These are phyloP conservation scores for Cystoderma amianthinum DNA, from an alignment of 768 basidiomycete genomes.

Conservation along the genomic window DNA sequence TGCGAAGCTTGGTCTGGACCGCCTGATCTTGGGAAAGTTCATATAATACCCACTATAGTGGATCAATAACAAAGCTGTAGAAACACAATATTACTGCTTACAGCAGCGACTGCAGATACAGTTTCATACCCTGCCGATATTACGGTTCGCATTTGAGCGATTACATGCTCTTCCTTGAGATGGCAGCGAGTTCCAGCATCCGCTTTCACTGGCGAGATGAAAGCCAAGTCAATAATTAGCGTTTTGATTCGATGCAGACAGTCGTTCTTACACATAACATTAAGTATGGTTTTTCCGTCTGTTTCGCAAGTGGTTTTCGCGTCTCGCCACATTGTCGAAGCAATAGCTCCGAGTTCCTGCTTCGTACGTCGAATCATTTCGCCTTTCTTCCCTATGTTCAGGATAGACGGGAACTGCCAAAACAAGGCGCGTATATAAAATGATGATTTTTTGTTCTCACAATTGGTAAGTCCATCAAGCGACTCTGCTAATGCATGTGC, in stretches of 20 bases:
- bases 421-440: conserved; percentile 63
- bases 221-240: no score
- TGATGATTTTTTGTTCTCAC: conserved; percentile 46
- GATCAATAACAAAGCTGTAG: conserved; percentile 5
- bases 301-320: conserved; percentile 38
- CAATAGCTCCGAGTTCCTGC: conserved; percentile 44
- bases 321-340: conserved; percentile 46
- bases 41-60: conserved; percentile 55
- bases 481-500: conserved; percentile 42
- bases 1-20: conserved; percentile 49
- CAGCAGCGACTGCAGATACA: conserved; percentile 37
- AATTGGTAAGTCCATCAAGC: conserved; percentile 55
- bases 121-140: conserved; percentile 58
- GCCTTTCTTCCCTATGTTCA: conserved; percentile 51
- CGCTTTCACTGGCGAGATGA: background rate
- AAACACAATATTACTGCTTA: conserved; percentile 15
- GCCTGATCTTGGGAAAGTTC: conserved; percentile 46
- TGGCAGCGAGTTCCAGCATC: background rate
- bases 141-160: conserved; percentile 56
- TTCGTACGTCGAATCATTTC: conserved; percentile 49
- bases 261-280: conserved; percentile 48
- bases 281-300: conserved; percentile 42
- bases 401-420: conserved; percentile 50
- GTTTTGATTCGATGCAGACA: no score
- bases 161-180: conserved; percentile 42